Percentiles rank a stretch among this genome's conserved stretches.
Evolutionary conservation across 257 asterid species (phyloP).

Genomic region (Solanum chaucha): DNA sequence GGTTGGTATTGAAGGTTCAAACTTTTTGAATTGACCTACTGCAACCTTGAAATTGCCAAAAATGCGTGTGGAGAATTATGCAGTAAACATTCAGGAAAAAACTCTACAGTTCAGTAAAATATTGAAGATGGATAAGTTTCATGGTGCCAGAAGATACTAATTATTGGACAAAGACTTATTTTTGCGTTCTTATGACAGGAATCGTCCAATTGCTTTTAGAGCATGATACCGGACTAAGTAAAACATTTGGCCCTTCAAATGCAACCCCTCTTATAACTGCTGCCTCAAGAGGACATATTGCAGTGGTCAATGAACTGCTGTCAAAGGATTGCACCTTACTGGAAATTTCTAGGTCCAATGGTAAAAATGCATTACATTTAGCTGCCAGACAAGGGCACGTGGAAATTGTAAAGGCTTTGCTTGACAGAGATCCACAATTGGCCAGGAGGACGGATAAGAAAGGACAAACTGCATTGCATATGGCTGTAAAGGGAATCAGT

Average conservation of each 20-base stretch:
- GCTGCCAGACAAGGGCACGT: constrained; percentile 55
- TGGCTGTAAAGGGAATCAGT: constrained; percentile 51
- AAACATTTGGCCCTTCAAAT: constrained; percentile 45
- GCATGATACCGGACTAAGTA: constrained; percentile 38
- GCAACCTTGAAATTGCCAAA: neutral
- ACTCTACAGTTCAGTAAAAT: neutral
- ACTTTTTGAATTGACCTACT: neutral
- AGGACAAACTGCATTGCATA: constrained; percentile 52
- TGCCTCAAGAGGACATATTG: constrained; percentile 38
- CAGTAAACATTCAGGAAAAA: neutral
- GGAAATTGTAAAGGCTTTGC: constrained; percentile 40
- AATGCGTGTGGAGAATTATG: neutral
- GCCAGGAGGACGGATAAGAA: constrained; percentile 49
- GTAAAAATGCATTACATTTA: constrained; percentile 42
- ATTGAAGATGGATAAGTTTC: neutral
- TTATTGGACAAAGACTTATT: neutral
- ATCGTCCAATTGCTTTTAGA: constrained; percentile 38
- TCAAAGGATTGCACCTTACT: constrained; percentile 36
- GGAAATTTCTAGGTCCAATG: constrained; percentile 40
- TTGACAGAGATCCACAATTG: constrained; percentile 36
- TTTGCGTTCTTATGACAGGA: constrained; percentile 12
- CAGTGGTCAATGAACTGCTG: constrained; percentile 36
- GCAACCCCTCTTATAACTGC: constrained; percentile 53
- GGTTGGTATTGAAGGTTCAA: neutral
- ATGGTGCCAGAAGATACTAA: neutral